A percentile compares a stretch with the other conserved stretches of the same genome.
Evolutionary conservation across 2,329 filamentous ascomycete species (phyloP).

Genomic region (Pyrenophora seminiperda): DNA sequence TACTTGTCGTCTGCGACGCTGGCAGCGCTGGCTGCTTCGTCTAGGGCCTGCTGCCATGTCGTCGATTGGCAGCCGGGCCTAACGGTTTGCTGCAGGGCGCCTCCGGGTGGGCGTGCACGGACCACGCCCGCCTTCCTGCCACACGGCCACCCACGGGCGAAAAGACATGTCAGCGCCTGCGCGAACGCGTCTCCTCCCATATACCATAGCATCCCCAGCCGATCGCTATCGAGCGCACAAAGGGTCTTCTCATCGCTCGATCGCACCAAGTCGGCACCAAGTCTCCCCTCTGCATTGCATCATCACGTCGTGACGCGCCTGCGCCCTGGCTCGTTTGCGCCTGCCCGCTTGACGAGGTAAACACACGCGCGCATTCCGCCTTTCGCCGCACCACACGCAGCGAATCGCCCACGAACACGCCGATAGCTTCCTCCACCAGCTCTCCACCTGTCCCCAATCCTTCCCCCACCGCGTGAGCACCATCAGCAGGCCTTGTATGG

Average conservation of each 20-base stretch:
- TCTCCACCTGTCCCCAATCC: slow-evolving; percentile 21
- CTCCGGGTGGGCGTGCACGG: slow-evolving; percentile 15
- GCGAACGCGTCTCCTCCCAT: slow-evolving; percentile 32
- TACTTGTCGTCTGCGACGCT: background rate
- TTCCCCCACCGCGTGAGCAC: slow-evolving; percentile 16
- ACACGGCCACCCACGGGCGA: slow-evolving; percentile 18
- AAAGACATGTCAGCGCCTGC: slow-evolving; percentile 32
- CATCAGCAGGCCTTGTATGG: slow-evolving; percentile 43
- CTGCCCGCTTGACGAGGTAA: slow-evolving; percentile 24
- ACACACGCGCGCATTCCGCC: slow-evolving; percentile 29
- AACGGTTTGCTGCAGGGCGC: slow-evolving; percentile 25
- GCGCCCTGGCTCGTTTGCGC: slow-evolving; percentile 19
- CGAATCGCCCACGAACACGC: slow-evolving; percentile 34
- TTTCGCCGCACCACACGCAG: slow-evolving; percentile 25
- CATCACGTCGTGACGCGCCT: slow-evolving; percentile 18
- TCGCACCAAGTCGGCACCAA: slow-evolving; percentile 10
- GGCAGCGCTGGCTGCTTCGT: slow-evolving; percentile 22
- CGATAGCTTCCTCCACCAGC: slow-evolving; percentile 20
- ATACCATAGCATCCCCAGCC: slow-evolving; percentile 30
- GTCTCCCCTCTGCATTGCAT: slow-evolving; percentile 22
- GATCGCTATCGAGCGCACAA: slow-evolving; percentile 33
- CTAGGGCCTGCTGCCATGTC: slow-evolving; percentile 7
- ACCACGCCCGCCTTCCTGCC: slow-evolving; percentile 11
- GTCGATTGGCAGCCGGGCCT: slow-evolving; percentile 27
- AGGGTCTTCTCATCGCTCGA: slow-evolving; percentile 32